Evolutionary conservation across 2,329 filamentous ascomycete species (phyloP).

Genomic region (Fonsecaea pedrosoi): DNA sequence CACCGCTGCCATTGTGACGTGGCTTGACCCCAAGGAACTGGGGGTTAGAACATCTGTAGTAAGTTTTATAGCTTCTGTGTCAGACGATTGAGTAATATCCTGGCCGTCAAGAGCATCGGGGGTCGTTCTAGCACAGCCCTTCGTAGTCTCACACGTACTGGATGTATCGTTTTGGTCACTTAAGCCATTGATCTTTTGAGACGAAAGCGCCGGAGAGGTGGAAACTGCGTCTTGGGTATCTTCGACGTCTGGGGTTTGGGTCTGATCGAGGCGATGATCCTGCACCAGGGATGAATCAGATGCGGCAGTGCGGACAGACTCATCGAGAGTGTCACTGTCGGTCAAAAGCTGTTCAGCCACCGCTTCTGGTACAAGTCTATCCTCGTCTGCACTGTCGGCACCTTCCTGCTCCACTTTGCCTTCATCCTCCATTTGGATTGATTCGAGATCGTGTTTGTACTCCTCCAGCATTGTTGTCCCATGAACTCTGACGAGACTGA

Average conservation of each 20-base stretch:
- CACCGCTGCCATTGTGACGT: background rate
- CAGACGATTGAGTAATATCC: background rate
- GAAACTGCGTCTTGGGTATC: background rate
- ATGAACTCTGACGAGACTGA: constrained; percentile 89
- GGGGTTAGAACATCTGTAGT: background rate
- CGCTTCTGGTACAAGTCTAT: constrained; percentile 27
- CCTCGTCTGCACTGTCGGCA: constrained; percentile 34
- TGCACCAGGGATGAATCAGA: background rate
- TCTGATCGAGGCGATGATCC: background rate
- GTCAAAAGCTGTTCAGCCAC: constrained; percentile 37
- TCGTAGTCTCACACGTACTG: background rate
- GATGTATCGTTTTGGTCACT: background rate
- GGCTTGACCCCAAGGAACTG: background rate
- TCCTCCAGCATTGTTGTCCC: constrained; percentile 95
- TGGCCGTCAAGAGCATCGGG: background rate
- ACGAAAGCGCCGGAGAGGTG: background rate
- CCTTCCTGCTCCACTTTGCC: constrained; percentile 37
- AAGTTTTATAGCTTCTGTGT: background rate
- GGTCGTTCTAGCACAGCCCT: background rate
- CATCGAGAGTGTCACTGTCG: constrained; percentile 34
- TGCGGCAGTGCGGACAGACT: constrained; percentile 34
- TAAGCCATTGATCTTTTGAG: background rate
- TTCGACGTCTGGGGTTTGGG: background rate
- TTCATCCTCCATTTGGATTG: constrained; percentile 62
- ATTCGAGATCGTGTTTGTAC: constrained; percentile 83